Evolutionary conservation across 805 yeast genomes (phyloP), one percentile per base, ranked within the genome.

Genomic region (Wickerhamomyces rabaulensis): DNA sequence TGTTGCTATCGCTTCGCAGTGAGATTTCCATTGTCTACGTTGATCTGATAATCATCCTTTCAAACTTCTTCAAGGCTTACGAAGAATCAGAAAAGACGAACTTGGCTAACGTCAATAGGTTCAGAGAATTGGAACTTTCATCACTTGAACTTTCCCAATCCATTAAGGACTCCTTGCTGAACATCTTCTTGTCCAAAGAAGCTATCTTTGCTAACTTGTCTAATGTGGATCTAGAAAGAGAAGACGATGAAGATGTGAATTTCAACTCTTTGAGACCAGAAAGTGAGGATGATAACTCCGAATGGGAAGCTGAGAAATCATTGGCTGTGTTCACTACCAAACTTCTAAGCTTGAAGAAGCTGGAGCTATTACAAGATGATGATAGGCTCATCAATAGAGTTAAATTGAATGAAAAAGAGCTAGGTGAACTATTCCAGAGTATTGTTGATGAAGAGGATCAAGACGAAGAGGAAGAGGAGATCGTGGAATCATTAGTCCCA

Each of bases 131-230:
- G 29, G 60, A 55, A 15, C 26, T 57, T 21, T 41, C 43, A 4
- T 52, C 57, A 0, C 51, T 63, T 6, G 44, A 48, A 9, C 42
- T 76, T 1, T 66, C 73, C 1, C 41, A 44, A 0, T 56, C 57
- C 1, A 31, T 70, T 3, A 68, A 69, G 46, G 52, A 54, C 1
- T 54, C 64, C 2, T 52, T 80, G 13, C 44, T 73, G 47, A 58
- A 67, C n/a, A 56, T 73, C 3, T 82, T 74, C 50, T 65, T 80
- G 49, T 57, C 69, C 20, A 70, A 74, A 48, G 89, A 82, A 53
- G 67, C 74, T 7, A 65, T 66, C 20, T 53, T 70, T 12, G 79
- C 80, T 0, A 64, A 59, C 39, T 33, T 61, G 1, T 40, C 64
- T n/a, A 47, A 48, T 0, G 56, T 68, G 3, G 66, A 71, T 12